Base-by-base conservation (phyloP, 495 filamentous ascomycete species). In the Collariella sp. region DNA sequence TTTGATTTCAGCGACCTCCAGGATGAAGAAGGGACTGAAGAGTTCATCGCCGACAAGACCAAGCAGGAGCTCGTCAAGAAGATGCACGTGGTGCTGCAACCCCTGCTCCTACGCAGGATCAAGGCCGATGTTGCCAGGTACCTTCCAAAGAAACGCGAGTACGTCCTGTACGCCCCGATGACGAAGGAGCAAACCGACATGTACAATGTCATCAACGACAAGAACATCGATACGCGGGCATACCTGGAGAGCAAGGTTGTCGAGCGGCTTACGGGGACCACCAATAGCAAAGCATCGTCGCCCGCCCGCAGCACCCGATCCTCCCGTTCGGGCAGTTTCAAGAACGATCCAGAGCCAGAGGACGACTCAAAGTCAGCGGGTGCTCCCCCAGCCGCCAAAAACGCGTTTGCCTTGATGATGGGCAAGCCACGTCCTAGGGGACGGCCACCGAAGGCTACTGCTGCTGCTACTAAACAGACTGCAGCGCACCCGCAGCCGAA, bases 101-200 rank as follows among this genome's bases (percentile, higher is more conserved):
- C 93, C 0, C 86, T 98, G 59, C 77, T 98, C 0, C 74, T 98
- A 9, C 80, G 93, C 7, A 78, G 93, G 24, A 79, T 97, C 51
- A 98, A 98, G 70, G 83, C 88, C 1, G 93, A 98, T 67, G 93
- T 98, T 2, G 89, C 94, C 63, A 83, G 81, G 18, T 78, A 84
- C 45, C 70, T 98, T n/a, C 93, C 93, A 0, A 89, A 89, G 69
- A 98, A 98, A 72, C 82, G 93, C 33, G 93, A 98, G 67, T 98
- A 98, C 64, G 84, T 98, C 18, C 70, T 98, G 6, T 97, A 87
- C 55, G 91, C 93, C 5, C 93, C 91, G 0, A 78, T 98, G 58
- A 95, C 89, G 0, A 73, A 83, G 15, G 85, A 86, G 52, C 93
- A 98, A 62, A 86, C 89, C 29, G 93, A 96, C 50, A 73, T 97